phyloP scores from a whole-genome alignment of 352 stramenopile genomes.

The Saprolegnia parasitica region DNA sequence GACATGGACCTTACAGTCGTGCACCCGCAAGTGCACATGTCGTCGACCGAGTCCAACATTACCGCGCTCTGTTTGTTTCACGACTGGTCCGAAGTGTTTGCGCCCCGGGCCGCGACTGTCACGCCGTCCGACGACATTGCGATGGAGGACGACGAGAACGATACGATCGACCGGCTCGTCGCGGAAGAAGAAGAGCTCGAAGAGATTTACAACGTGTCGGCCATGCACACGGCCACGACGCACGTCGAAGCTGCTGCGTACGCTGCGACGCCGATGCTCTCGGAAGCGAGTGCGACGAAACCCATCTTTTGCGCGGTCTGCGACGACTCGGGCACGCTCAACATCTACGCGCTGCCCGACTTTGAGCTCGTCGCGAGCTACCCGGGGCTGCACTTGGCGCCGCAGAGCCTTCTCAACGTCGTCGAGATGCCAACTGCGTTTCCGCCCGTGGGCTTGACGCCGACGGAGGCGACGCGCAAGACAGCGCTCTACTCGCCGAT shows the following conservation, averaged over 20 bases:
- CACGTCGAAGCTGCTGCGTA: neutral
- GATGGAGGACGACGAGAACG: neutral
- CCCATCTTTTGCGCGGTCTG: conserved; percentile 63
- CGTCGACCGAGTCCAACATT: conserved; percentile 48
- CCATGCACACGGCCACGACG: neutral
- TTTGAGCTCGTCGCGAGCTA: conserved; percentile 78
- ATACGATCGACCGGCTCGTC: neutral
- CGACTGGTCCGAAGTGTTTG: conserved; percentile 79
- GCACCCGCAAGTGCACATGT: conserved; percentile 47
- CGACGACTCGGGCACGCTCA: conserved; percentile 73
- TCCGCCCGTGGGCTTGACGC: conserved; percentile 62
- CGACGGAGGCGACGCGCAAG: conserved; percentile 74
- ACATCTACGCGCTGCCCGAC: conserved; percentile 77
- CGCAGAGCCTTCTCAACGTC: conserved; percentile 71
- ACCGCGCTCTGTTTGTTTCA: conserved; percentile 77
- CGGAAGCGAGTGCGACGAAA: neutral
- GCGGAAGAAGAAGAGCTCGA: conserved; percentile 9
- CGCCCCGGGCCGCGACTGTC: neutral
- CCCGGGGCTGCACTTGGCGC: conserved; percentile 77
- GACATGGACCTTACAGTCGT: conserved; percentile 79
- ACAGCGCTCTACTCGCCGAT: conserved; percentile 80
- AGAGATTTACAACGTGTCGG: conserved; percentile 1
- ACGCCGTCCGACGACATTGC: neutral
- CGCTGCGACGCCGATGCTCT: neutral
- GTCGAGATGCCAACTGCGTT: conserved; percentile 49